These are phyloP conservation scores for Eucalyptus sp. DNA, from an alignment of 345 rosid genomes.

Conservation along the genomic window DNA sequence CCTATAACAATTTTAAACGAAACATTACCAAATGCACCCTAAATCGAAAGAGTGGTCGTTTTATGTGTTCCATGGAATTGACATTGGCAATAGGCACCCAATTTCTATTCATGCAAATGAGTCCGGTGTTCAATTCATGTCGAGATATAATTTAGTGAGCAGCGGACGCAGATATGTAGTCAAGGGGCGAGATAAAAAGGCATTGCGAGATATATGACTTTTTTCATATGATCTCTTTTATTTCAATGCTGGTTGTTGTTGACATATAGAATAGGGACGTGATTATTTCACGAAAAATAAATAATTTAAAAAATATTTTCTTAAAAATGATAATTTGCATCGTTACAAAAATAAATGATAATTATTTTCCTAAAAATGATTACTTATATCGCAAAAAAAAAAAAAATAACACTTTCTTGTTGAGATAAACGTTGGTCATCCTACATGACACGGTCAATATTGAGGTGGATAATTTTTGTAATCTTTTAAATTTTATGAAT, in stretches of 20 bases:
- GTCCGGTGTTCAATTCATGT: neutral
- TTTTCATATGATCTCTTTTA: neutral
- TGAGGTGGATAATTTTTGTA: no score
- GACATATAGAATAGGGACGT: neutral
- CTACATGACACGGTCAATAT: accelerated
- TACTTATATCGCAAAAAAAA: no score
- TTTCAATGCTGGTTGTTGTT: neutral
- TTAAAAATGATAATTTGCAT: no score
- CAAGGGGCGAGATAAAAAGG: neutral
- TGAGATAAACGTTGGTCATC: accelerated
- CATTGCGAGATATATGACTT: neutral
- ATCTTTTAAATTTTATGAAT: no score
- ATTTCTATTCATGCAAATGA: neutral
- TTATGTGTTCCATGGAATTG: neutral
- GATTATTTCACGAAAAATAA: no score
- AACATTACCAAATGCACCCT: no score
- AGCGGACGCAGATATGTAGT: no score
- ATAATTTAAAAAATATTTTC: no score
- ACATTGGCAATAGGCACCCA: neutral
- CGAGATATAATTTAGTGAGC: neutral
- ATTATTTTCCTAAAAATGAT: no score
- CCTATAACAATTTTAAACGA: no score
- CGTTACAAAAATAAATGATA: no score
- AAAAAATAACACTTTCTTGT: no score
- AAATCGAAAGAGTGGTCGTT: neutral